A percentile compares a stretch with the other conserved stretches of the same genome.
phyloP scores from a whole-genome alignment of 2,329 filamentous ascomycete species.

The Colletotrichum navitas region DNA sequence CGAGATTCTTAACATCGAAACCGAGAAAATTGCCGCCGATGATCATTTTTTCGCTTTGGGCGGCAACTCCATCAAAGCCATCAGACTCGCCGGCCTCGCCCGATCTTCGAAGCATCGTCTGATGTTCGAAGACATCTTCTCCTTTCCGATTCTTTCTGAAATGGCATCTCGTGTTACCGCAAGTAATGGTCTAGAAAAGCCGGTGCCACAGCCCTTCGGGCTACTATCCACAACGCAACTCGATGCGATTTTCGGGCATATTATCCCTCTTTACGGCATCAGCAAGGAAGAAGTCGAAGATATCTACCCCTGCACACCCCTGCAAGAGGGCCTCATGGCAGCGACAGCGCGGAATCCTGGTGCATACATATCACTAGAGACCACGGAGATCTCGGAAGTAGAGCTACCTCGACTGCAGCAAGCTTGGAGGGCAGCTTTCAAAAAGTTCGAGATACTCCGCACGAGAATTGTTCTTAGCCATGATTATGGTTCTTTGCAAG shows the following conservation, averaged over 20 bases:
- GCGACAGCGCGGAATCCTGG: constrained; percentile 43
- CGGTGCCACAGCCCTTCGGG: constrained; percentile 11
- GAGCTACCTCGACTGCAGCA: constrained; percentile 46
- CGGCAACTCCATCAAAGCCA: neutral
- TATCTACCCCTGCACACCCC: constrained; percentile 43
- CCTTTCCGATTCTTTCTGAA: constrained; percentile 5
- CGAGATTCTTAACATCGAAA: neutral
- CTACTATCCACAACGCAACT: neutral
- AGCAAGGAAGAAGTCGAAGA: constrained; percentile 39
- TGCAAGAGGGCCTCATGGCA: constrained; percentile 45
- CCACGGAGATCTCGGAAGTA: constrained; percentile 44
- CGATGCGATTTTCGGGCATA: neutral
- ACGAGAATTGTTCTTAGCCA: constrained; percentile 35
- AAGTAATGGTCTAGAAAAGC: neutral
- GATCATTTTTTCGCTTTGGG: neutral
- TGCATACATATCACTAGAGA: constrained; percentile 49
- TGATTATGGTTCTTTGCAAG: constrained; percentile 37
- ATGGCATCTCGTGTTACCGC: constrained; percentile 9
- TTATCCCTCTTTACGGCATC: constrained; percentile 26
- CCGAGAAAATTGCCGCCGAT: neutral
- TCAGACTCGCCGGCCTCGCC: neutral
- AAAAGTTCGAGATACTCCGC: constrained; percentile 24
- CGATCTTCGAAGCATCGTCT: neutral
- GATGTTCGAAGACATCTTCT: constrained; percentile 22
- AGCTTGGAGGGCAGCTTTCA: constrained; percentile 46